These are phyloP conservation scores for Chimonanthus praecox DNA, from an alignment of 164 flowering plant genomes.

Conservation along the genomic window DNA sequence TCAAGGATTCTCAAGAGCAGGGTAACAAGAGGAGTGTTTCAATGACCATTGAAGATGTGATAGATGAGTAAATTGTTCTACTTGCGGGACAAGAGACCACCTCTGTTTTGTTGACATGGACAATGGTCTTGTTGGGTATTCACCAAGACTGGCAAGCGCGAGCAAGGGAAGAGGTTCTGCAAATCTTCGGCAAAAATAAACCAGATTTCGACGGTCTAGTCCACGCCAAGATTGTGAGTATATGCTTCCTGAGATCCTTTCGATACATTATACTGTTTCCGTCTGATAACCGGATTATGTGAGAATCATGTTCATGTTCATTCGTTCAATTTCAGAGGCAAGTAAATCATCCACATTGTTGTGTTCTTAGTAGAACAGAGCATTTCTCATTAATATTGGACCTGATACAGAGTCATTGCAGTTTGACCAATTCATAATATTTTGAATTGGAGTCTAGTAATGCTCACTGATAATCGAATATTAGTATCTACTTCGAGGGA, in stretches of 20 bases:
- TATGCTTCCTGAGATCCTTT: background rate
- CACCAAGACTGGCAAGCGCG: constrained; percentile 9
- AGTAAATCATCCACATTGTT: no score
- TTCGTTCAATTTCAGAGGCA: background rate
- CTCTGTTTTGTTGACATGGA: constrained; percentile 10
- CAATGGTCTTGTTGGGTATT: constrained; percentile 5
- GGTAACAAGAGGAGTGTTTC: constrained; percentile 11
- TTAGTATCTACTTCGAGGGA: no score
- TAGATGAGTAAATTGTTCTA: constrained; percentile 12
- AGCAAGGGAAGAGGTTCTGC: constrained; percentile 5
- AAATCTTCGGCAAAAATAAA: constrained; percentile 1
- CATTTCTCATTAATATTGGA: no score
- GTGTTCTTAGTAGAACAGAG: no score
- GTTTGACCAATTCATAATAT: no score
- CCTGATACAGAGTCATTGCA: no score
- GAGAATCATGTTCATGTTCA: background rate
- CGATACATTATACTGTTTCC: no score
- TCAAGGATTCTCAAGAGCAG: constrained; percentile 13
- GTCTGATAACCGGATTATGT: background rate
- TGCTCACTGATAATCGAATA: no score
- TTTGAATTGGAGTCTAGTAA: no score
- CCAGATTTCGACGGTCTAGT: constrained; percentile 16
- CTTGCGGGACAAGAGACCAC: constrained; percentile 15
- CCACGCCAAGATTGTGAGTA: constrained; percentile 22
- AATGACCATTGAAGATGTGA: constrained; percentile 26